Evolutionary conservation across 1,284 basidiomycete species (phyloP).

Genomic region (Boletus albobrunnescens): DNA sequence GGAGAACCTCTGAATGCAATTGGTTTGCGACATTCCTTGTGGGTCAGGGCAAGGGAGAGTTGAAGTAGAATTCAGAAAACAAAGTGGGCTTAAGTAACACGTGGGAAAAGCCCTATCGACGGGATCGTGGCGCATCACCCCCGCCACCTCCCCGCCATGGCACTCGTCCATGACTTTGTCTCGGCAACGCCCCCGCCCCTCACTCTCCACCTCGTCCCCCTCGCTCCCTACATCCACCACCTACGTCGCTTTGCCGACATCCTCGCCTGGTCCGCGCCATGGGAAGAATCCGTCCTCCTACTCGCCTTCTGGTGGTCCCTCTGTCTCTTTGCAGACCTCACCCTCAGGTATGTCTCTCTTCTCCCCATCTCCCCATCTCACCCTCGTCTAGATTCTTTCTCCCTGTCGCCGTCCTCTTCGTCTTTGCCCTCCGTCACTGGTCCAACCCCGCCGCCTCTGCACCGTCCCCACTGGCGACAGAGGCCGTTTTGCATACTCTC

Average conservation of each 20-base stretch:
- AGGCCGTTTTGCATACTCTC: conserved; percentile 55
- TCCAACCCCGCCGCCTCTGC: conserved; percentile 18
- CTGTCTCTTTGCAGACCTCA: conserved; percentile 59
- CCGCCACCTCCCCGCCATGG: not conserved
- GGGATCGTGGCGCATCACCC: too few species aligned
- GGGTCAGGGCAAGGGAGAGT: too few species aligned
- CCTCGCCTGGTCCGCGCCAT: conserved; percentile 57
- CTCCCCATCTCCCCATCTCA: not conserved
- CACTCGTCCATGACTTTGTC: conserved; percentile 41
- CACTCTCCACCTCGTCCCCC: conserved; percentile 52
- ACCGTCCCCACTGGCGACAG: conserved; percentile 46
- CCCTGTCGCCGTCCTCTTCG: conserved; percentile 39
- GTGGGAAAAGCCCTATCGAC: too few species aligned
- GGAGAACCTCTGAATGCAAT: too few species aligned
- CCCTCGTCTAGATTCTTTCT: conserved; percentile 40
- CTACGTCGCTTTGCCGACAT: conserved; percentile 52
- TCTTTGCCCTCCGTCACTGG: conserved; percentile 34
- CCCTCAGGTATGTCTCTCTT: conserved; percentile 48
- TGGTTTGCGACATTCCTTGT: too few species aligned
- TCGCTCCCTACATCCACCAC: conserved; percentile 52
- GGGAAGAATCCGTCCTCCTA: conserved; percentile 66
- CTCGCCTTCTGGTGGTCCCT: conserved; percentile 73
- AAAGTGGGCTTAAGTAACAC: too few species aligned
- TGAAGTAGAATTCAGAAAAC: too few species aligned
- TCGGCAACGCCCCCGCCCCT: conserved; percentile 59